These are phyloP conservation scores for Cryptosporidium sp. DNA, from an alignment of 169 alveolate genomes.

Conservation along the genomic window DNA sequence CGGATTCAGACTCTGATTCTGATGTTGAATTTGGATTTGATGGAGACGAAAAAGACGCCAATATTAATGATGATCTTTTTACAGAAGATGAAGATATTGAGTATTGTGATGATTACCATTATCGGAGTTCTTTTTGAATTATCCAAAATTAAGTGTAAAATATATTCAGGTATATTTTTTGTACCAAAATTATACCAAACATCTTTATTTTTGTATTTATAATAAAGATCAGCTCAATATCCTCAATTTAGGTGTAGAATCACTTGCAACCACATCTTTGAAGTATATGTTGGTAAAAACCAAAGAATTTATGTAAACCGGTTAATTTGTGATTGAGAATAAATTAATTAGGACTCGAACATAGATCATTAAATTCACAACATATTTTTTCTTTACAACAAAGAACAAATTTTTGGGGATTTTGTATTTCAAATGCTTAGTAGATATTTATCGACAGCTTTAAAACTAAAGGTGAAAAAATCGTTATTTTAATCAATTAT, in stretches of 20 bases:
- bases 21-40: conserved; percentile 10
- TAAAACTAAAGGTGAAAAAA: background rate
- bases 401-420: background rate
- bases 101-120: background rate
- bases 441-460: background rate
- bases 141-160: background rate
- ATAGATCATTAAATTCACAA: background rate
- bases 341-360: background rate
- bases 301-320: background rate
- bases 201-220: conserved; percentile 13
- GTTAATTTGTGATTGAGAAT: conserved; percentile 9
- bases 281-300: conserved; percentile 32
- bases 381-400: background rate
- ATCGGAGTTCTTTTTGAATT: background rate
- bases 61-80: conserved; percentile 19
- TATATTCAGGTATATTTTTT: background rate
- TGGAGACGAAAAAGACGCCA: conserved; percentile 9
- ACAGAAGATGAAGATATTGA: conserved; percentile 34
- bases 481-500: background rate
- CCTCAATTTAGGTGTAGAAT: background rate
- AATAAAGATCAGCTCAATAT: conserved; percentile 18
- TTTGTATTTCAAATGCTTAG: background rate
- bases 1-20: conserved; percentile 15
- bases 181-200: background rate
- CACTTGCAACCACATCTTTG: background rate